A percentile compares a stretch with the other conserved stretches of the same genome.
phyloP scores from a whole-genome alignment of 192 early-diverging fungal genomes.

The Funneliformis geosporum region DNA sequence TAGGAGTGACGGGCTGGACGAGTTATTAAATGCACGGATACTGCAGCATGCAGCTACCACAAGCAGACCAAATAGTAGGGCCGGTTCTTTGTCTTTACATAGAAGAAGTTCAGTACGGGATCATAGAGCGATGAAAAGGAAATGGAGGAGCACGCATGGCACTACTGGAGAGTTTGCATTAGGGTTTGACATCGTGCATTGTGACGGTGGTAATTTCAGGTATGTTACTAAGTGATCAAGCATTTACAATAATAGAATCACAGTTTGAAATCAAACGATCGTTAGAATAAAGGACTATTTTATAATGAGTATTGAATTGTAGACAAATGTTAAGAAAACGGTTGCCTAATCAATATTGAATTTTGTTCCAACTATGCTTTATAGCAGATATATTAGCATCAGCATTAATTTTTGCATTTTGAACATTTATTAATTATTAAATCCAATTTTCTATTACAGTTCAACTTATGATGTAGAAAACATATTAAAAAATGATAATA shows the following conservation, averaged over 20 bases:
- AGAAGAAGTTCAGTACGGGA: conserved; percentile 23
- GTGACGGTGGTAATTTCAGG: conserved; percentile 26
- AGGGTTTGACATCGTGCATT: conserved; percentile 5
- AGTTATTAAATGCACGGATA: conserved; percentile 11
- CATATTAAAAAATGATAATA: conserved; percentile 46
- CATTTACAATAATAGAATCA: background rate
- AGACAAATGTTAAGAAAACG: too few relatives aligned
- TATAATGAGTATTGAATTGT: too few relatives aligned
- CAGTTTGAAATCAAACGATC: background rate
- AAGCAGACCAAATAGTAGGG: background rate
- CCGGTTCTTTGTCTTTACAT: conserved; percentile 9
- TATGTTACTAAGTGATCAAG: background rate
- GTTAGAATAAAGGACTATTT: too few relatives aligned
- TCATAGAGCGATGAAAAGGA: conserved; percentile 22
- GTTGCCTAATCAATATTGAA: too few relatives aligned
- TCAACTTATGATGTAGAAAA: conserved; percentile 47
- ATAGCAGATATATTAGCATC: background rate
- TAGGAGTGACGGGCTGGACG: conserved; percentile 6
- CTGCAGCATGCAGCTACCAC: conserved; percentile 10
- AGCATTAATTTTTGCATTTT: background rate
- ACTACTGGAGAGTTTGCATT: conserved; percentile 18
- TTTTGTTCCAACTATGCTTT: too few relatives aligned
- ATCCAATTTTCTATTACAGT: background rate
- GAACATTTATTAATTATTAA: background rate
- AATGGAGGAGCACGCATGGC: background rate